phyloP scores from a whole-genome alignment of 805 yeast species.

The Candida glaebosa region DNA sequence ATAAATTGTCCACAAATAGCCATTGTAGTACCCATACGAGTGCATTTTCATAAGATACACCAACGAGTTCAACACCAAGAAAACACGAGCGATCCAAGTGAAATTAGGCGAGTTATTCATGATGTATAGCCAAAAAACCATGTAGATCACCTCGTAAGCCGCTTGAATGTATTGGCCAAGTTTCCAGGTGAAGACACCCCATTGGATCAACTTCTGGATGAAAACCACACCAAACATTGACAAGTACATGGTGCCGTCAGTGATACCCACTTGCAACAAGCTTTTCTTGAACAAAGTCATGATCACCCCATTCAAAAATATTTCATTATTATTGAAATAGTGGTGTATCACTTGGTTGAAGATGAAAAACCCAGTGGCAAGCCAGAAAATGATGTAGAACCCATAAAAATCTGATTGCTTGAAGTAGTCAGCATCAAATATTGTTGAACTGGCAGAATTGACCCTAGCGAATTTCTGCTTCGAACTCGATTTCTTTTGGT shows the following conservation, averaged over 20 bases:
- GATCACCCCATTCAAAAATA: constrained; percentile 50
- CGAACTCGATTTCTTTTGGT: background rate
- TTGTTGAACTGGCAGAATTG: constrained; percentile 25
- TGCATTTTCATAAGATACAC: constrained; percentile 95
- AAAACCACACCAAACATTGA: constrained; percentile 57
- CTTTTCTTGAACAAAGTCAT: constrained; percentile 57
- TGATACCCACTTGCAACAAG: constrained; percentile 61
- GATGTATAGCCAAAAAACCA: constrained; percentile 51
- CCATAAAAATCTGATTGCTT: constrained; percentile 63
- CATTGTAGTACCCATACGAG: constrained; percentile 88
- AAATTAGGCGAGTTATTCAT: constrained; percentile 45
- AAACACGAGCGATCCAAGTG: constrained; percentile 92
- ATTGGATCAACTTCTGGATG: constrained; percentile 54
- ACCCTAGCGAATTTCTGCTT: background rate
- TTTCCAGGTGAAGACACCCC: constrained; percentile 54
- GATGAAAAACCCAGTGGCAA: constrained; percentile 54
- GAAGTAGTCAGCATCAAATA: constrained; percentile 50
- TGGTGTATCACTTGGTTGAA: constrained; percentile 54
- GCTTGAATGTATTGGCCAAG: constrained; percentile 65
- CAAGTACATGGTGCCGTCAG: constrained; percentile 74
- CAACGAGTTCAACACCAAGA: constrained; percentile 75
- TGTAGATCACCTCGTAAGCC: constrained; percentile 49
- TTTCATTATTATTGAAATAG: constrained; percentile 41
- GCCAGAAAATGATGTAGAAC: constrained; percentile 77
- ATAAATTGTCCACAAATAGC: constrained; percentile 71